A percentile compares a stretch with the other conserved stretches of the same genome.
These are phyloP conservation scores for Pyrus pyrifolia DNA, from an alignment of 306 rosid genomes.

Conservation along the genomic window DNA sequence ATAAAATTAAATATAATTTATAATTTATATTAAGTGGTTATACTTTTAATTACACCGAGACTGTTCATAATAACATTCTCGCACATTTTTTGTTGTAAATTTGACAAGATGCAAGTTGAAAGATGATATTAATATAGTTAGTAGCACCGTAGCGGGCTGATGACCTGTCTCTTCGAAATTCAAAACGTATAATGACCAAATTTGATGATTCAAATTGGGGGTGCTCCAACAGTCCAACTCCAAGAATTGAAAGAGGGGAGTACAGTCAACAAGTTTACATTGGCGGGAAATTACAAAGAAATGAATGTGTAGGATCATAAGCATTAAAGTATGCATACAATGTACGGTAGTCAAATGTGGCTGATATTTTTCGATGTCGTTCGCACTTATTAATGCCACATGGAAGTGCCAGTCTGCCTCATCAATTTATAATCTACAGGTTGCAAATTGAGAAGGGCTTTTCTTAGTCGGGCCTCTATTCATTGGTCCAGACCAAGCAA, in stretches of 20 bases:
- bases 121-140: no score
- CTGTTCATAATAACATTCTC: neutral
- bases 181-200: no score
- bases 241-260: neutral
- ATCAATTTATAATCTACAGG: neutral
- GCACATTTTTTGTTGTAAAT: no score
- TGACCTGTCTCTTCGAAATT: no score
- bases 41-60: no score
- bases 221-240: neutral
- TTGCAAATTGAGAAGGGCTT: no score
- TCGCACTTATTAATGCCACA: slow-evolving; percentile 2
- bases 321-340: neutral
- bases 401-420: neutral
- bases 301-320: neutral
- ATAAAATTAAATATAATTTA: no score
- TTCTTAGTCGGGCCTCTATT: no score
- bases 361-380: neutral
- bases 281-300: neutral
- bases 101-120: neutral
- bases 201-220: neutral
- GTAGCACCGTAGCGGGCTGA: no score
- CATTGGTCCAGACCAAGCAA: no score
- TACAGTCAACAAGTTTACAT: neutral
- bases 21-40: no score
- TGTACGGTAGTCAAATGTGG: neutral